These are phyloP conservation scores for Furcasterigmium sp. DNA, from an alignment of 2,329 filamentous ascomycete species.

Conservation along the genomic window DNA sequence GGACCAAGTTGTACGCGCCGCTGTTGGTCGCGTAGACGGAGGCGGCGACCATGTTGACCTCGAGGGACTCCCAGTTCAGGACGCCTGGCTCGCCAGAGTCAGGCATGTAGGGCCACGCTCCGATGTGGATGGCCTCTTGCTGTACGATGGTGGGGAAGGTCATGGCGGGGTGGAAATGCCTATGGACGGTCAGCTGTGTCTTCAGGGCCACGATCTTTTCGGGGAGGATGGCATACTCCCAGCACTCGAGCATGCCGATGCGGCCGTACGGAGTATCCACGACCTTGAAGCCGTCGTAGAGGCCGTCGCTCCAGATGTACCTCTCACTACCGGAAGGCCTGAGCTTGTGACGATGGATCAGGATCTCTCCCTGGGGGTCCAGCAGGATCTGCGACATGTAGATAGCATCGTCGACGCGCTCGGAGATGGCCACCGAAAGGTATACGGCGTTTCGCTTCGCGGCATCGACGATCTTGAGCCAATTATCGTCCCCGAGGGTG, in stretches of 20 bases:
- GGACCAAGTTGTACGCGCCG: not conserved
- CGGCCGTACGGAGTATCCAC: slow-evolving; percentile 31
- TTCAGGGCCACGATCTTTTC: not conserved
- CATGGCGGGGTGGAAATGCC: slow-evolving; percentile 3
- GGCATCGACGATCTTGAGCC: slow-evolving; percentile 1
- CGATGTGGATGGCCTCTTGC: slow-evolving; percentile 3
- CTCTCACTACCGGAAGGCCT: slow-evolving; percentile 49
- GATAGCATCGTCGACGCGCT: slow-evolving; percentile 27
- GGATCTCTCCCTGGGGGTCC: slow-evolving; percentile 29
- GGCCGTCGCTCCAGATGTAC: slow-evolving; percentile 41
- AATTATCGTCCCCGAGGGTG: not conserved
- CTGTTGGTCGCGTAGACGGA: slow-evolving; percentile 3
- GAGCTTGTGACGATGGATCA: slow-evolving; percentile 38
- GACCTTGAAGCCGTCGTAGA: slow-evolving; percentile 31
- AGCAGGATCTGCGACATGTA: slow-evolving; percentile 43
- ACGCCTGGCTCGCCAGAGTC: not conserved
- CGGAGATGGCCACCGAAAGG: slow-evolving; percentile 24
- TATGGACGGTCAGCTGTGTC: not conserved
- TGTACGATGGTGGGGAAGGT: slow-evolving; percentile 7
- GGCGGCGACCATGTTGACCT: not conserved
- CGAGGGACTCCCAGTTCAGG: slow-evolving; percentile 2
- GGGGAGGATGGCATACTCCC: slow-evolving; percentile 26
- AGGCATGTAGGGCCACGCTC: slow-evolving; percentile 1
- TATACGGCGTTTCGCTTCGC: not conserved
- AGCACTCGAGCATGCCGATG: slow-evolving; percentile 41